These are phyloP conservation scores for Leucaena leucocephala DNA, from an alignment of 306 rosid species.

Conservation along the genomic window DNA sequence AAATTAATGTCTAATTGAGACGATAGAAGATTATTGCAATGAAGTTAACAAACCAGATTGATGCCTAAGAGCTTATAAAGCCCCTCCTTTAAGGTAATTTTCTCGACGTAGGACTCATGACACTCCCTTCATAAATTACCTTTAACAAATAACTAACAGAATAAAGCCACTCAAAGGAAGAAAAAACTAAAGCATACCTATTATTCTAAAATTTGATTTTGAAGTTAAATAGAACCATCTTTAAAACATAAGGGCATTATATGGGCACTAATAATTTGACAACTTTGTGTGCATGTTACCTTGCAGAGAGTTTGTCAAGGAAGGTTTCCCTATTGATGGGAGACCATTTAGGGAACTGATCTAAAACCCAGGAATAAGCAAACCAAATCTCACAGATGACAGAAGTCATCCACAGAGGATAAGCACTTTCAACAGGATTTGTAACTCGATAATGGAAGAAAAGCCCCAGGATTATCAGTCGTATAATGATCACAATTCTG, in stretches of 20 bases:
- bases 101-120: no score
- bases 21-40: background rate
- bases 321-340: slow-evolving; percentile 80
- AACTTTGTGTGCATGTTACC: slow-evolving; percentile 52
- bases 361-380: slow-evolving; percentile 94
- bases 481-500: slow-evolving; percentile 68
- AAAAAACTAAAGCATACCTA: slow-evolving; percentile 2
- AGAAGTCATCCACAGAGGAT: slow-evolving; percentile 91
- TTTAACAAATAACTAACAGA: slow-evolving; percentile 16
- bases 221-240: slow-evolving; percentile 22
- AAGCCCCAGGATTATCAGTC: slow-evolving; percentile 77
- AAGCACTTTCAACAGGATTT: slow-evolving; percentile 91
- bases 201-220: slow-evolving; percentile 7
- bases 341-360: slow-evolving; percentile 98
- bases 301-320: slow-evolving; percentile 73
- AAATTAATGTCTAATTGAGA: background rate
- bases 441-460: slow-evolving; percentile 96
- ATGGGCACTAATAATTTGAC: slow-evolving; percentile 7
- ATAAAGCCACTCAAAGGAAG: background rate
- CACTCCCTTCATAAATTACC: background rate
- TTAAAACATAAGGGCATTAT: slow-evolving; percentile 29
- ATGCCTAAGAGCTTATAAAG: no score
- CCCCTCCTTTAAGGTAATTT: no score
- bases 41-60: background rate
- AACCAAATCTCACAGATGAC: slow-evolving; percentile 97